Conservation (phyloP, 495 filamentous ascomycete species). For the Penicillium goetzii region DNA sequence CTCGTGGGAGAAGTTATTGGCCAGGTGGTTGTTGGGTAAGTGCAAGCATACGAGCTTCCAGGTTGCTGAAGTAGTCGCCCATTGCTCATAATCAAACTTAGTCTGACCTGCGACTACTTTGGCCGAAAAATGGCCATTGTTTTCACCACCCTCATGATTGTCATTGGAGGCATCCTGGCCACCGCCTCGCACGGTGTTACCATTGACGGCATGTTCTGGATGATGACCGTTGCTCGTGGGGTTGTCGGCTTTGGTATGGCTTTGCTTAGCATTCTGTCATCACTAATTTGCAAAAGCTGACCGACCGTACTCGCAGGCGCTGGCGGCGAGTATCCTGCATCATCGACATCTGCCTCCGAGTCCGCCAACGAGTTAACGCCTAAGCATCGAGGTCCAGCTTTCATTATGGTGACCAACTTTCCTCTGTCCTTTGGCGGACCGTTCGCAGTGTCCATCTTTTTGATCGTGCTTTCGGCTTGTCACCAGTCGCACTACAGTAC, state of each 20-base stretch:
- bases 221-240: constrained; percentile 55
- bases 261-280: background rate
- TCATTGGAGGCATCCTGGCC: constrained; percentile 54
- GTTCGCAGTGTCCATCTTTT: constrained; percentile 50
- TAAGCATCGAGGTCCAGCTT: constrained; percentile 52
- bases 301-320: constrained; percentile 21
- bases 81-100: constrained; percentile 7
- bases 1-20: constrained; percentile 58
- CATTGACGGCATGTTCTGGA: constrained; percentile 57
- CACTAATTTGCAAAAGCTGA: background rate
- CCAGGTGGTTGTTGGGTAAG: constrained; percentile 51
- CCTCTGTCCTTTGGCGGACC: constrained; percentile 55
- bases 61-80: background rate
- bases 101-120: constrained; percentile 54
- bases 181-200: constrained; percentile 53
- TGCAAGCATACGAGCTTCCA: background rate
- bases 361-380: constrained; percentile 52
- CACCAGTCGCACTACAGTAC: constrained; percentile 45
- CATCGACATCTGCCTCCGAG: constrained; percentile 50
- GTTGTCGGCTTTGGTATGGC: constrained; percentile 48
- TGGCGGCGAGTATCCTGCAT: constrained; percentile 54
- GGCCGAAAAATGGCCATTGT: constrained; percentile 58
- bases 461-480: constrained; percentile 51
- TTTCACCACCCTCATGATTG: constrained; percentile 54
- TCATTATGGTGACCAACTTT: constrained; percentile 59